Base-by-base conservation (phyloP, 2,329 filamentous ascomycete genomes). In the Orbilia brochopaga region DNA sequence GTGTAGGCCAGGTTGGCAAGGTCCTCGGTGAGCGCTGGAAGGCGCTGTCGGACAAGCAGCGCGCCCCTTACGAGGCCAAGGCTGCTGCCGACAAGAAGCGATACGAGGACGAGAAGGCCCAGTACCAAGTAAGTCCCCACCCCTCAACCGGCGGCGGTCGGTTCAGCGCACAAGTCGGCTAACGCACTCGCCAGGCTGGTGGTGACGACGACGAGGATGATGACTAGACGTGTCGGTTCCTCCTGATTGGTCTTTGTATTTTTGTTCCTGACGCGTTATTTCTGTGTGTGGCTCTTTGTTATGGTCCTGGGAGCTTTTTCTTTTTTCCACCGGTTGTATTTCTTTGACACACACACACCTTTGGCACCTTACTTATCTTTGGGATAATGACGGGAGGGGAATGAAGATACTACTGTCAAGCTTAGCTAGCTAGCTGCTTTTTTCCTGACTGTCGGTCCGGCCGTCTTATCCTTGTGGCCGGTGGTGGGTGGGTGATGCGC, bases 1-100 rank as follows among this genome's bases (percentile, higher is more conserved):
- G 42, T 44, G 40, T 44, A 70, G 89, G 91, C 79, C 92, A 97
- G 82, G 93, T 99, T 78, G 94, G 94, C 83, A 97, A 97, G 87
- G 86, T 94, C 79, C 91, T 99, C 73, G 94, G 94, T 82, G 92
- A 97, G 87, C 90, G 90, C 84, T 99, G 94, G 94, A 99, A 99
- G 91, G 90, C 88, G 72, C 85, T 99, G 75, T 90, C 86, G 82
- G 91, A 96, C 77, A 91, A 94, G 85, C 91, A 97, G 82, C 92
- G 93, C 78, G 83, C 85, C 74, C 94, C 94, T 10, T 99, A 97
- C 79, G 93, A 97, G 83, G 90, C 91, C 80, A 97, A 97, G 89
- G 94, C 94, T 79, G 91, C 90, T 58, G 85, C 89, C 75, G 94
- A 99, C 83, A 99, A 97, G 91, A 96, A 97, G 89, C 89, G 94